Base-by-base conservation (phyloP, 257 asterid species). In the Primulina eburnea region DNA sequence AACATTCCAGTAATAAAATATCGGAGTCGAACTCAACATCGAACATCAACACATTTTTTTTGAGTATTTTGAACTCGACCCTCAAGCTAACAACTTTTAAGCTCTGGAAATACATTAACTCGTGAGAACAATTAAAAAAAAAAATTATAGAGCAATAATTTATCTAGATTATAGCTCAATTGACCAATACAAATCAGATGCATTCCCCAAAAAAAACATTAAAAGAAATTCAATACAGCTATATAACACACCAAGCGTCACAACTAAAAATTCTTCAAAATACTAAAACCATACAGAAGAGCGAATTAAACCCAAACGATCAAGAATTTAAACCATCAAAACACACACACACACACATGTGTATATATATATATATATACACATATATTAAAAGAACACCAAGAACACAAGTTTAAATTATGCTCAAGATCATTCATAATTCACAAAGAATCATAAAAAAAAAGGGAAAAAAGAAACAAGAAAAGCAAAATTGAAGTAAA, bases 201-300 rank as follows among this genome's bases (percentile, higher is more conserved):
- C 59, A 52, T 62, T 67, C 56, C 33, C 70, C 16, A 14, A 75
- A 26, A 3, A 24, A 29, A 62, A 63, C 61, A 58, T 18, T 10
- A 14, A 62, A 60, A 50, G 47, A 67, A 67, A 74, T 70, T 29
- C 67, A 2, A 38, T 38, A 38, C 47, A 53, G 38, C 21, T 33
- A 73, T 7, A 34, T 34, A 34, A 10, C 62, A 75, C 79, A 47
- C 66, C 66, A 71, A 64, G 40, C 74, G 60, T 24, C 11, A 35
- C 33, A 70, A 40, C 21, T 37, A 58, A 83, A 35, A 67, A 43
- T 33, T 33, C 72, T 24, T 53, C 60, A 43, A 67, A 70, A 52
- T 17, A 18, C 43, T 43, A 58, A 26, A 29, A 26, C n/a, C 26
- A 59, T 32, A 34, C 30, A 75, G 68, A 62, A 65, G 76, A 80